Base-by-base conservation (phyloP, 805 yeast species). In the Cyberlindnera nakhonratchasimensis region DNA sequence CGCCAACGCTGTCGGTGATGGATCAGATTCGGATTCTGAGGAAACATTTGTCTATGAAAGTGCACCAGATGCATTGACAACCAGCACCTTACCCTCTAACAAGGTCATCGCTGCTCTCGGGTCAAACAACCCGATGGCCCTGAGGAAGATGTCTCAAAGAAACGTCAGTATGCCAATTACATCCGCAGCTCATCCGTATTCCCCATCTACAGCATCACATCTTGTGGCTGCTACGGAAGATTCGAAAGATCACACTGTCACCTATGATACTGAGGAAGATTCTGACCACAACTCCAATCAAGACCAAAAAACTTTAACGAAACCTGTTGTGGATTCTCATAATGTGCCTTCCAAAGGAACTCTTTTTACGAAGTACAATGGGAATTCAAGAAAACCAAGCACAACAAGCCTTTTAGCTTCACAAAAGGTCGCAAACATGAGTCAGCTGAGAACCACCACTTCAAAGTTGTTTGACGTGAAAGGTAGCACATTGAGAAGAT, bases 11-110 rank as follows among this genome's bases (percentile, higher is more conserved):
- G 95, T 91, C 4, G 95, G 85, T 49, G 96, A 88, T 53, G 90
- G 79, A 33, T 87, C 85, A 47, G 79, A 85, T 30, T 82, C 90
- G 25, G 97, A 90, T 60, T 80, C 89, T 20, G 96, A 90, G 53
- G 99, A 93, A 61, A 88, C 96, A 2, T 91, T 93, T 71, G 96
- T 91, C n/a, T 91, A 91, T 61, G 97, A 90, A 55, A 57, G 61
- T 41, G 58, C 59, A 0, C 59, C 59, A 11, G 59, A 56, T 48
- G 57, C 52, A 5, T 21, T 51, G 20, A 47, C 48, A 26, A 46
- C 59, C 2, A 51, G 37, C 29, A 50, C 52, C 1, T 26, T 51
- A 11, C 53, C 57, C 14, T 37, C 50, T 0, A 48, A 47, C 7
- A 52, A 55, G 31, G 37, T 40, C 18, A 41, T 41, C 7, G 20